phyloP scores from a whole-genome alignment of 441 rosid genomes.

The Melianthus villosus region DNA sequence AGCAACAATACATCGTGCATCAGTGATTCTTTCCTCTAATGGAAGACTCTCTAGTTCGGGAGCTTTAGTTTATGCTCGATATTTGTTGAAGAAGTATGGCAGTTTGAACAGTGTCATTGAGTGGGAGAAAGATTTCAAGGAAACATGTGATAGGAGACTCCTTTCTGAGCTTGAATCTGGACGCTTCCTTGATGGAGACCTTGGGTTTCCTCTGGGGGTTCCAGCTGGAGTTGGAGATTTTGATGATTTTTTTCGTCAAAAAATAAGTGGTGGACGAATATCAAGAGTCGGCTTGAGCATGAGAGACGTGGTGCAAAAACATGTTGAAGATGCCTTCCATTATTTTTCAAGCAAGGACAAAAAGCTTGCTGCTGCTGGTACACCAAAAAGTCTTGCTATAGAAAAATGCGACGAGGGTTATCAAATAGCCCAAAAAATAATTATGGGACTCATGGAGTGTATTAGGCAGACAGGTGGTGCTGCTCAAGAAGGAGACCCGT shows the following conservation, averaged over 20 bases:
- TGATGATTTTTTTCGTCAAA: constrained; percentile 83
- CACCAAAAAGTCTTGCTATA: constrained; percentile 28
- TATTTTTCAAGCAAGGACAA: constrained; percentile 46
- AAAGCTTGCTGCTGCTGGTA: constrained; percentile 38
- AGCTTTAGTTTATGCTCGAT: constrained; percentile 57
- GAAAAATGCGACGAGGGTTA: constrained; percentile 64
- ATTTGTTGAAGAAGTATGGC: constrained; percentile 65
- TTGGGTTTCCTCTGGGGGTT: constrained; percentile 68
- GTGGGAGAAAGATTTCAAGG: constrained; percentile 72
- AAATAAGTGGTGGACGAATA: constrained; percentile 43
- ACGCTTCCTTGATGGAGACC: constrained; percentile 57
- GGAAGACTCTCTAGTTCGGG: constrained; percentile 63
- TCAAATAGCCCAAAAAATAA: constrained; percentile 75
- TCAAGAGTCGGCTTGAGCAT: constrained; percentile 75
- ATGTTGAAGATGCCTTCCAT: constrained; percentile 52
- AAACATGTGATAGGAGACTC: constrained; percentile 64
- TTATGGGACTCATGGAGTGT: constrained; percentile 60
- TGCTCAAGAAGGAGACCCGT: constrained; percentile 96
- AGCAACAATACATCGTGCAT: constrained; percentile 47
- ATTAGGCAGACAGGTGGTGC: constrained; percentile 92
- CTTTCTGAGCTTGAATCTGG: constrained; percentile 84
- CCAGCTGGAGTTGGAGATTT: constrained; percentile 74
- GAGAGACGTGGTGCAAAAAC: constrained; percentile 68
- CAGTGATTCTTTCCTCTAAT: constrained; percentile 41
- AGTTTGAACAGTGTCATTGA: constrained; percentile 62